A percentile compares a stretch with the other conserved stretches of the same genome.
phyloP scores from a whole-genome alignment of 1,139 yeast genomes.

The Debaryomyces psychrophilus region DNA sequence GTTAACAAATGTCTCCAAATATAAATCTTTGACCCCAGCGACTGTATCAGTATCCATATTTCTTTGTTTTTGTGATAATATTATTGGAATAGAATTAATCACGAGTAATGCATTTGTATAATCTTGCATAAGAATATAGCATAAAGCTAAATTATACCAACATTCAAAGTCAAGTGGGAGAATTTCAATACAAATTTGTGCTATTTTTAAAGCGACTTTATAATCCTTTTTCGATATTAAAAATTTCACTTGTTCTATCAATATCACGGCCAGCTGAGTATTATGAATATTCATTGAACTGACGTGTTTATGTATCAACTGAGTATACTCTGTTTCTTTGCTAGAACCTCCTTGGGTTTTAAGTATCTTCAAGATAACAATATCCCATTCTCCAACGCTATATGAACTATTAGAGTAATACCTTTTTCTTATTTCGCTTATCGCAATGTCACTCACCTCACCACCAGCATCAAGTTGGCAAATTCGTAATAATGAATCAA shows the following conservation, averaged over 20 bases:
- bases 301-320: conserved; percentile 30
- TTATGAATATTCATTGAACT: conserved; percentile 20
- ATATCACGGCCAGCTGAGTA: conserved; percentile 40
- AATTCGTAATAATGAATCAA: conserved; percentile 34
- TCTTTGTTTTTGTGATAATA: conserved; percentile 20
- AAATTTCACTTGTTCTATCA: conserved; percentile 44
- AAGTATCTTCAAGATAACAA: conserved; percentile 32
- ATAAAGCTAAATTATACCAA: conserved; percentile 41
- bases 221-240: conserved; percentile 34
- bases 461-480: conserved; percentile 27
- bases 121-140: conserved; percentile 36
- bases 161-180: conserved; percentile 48
- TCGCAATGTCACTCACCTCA: conserved; percentile 24
- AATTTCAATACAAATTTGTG: conserved; percentile 35
- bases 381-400: conserved; percentile 31
- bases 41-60: conserved; percentile 24
- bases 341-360: conserved; percentile 32
- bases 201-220: conserved; percentile 32
- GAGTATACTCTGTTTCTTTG: conserved; percentile 30
- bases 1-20: conserved; percentile 29
- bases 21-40: conserved; percentile 37
- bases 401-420: conserved; percentile 16
- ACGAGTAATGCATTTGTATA: conserved; percentile 36
- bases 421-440: conserved; percentile 21
- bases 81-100: conserved; percentile 41